Evolutionary conservation across 305 asterid species (phyloP).

Genomic region (Lippia alba): DNA sequence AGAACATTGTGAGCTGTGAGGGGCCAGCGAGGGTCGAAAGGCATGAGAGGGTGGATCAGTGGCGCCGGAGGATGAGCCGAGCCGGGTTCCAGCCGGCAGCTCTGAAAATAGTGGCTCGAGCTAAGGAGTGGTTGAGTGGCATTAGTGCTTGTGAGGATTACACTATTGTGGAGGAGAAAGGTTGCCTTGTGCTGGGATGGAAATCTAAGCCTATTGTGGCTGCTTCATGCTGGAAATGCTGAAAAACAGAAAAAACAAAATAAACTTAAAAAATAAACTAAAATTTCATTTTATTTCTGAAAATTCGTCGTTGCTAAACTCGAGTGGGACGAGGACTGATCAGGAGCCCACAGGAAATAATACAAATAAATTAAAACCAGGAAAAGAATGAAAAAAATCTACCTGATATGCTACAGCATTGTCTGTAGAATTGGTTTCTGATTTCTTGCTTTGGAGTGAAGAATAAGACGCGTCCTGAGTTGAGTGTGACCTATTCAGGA

Average conservation of each 20-base stretch:
- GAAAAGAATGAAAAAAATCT: neutral
- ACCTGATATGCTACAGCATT: conserved; percentile 11
- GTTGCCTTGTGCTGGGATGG: conserved; percentile 83
- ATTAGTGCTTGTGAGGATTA: conserved; percentile 50
- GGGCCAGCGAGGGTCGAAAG: conserved; percentile 84
- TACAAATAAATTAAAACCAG: neutral
- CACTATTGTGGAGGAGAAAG: conserved; percentile 59
- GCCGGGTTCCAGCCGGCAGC: conserved; percentile 83
- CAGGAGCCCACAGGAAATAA: conserved; percentile 10
- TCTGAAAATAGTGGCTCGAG: conserved; percentile 56
- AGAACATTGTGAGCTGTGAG: conserved; percentile 89
- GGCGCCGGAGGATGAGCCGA: conserved; percentile 95
- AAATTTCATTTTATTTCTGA: conserved; percentile 2
- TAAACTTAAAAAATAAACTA: neutral
- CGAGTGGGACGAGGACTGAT: conserved; percentile 14
- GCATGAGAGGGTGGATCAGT: conserved; percentile 91
- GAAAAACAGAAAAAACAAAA: neutral
- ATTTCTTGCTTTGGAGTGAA: conserved; percentile 13
- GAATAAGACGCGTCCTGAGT: conserved; percentile 34
- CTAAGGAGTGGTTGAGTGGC: conserved; percentile 52
- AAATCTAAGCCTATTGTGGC: conserved; percentile 67
- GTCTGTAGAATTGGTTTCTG: conserved; percentile 4
- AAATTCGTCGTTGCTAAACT: neutral
- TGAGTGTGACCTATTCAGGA: conserved; percentile 40
- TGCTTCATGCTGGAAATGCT: conserved; percentile 77